Conservation (phyloP, 164 flowering plant genomes). For the Vitis riparia region DNA sequence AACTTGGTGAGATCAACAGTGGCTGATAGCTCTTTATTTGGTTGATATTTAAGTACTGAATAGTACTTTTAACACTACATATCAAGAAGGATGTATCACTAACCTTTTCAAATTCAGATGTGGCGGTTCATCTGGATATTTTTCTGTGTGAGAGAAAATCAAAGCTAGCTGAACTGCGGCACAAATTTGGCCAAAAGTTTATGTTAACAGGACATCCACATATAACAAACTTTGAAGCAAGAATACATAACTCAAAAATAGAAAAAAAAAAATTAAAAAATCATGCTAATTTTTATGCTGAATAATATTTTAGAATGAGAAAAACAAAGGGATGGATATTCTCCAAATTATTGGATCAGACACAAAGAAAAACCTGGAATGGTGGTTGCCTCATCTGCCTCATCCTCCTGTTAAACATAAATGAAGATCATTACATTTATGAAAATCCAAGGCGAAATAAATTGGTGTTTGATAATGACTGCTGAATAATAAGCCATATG, state of each 20-base stretch:
- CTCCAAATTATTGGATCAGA: neutral
- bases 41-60: too few relatives aligned
- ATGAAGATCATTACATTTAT: neutral
- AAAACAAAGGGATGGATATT: neutral
- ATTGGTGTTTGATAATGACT: too few relatives aligned
- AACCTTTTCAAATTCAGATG: conserved; percentile 76
- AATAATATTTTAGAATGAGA: too few relatives aligned
- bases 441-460: neutral
- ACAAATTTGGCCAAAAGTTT: conserved; percentile 15
- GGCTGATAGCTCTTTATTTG: too few relatives aligned
- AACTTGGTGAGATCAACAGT: too few relatives aligned
- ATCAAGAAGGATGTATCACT: conserved; percentile 3
- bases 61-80: too few relatives aligned
- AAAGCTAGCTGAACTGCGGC: conserved; percentile 81
- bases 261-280: neutral
- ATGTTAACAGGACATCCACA: neutral
- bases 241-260: neutral
- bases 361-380: conserved; percentile 52
- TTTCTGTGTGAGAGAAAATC: conserved; percentile 91
- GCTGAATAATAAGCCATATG: too few relatives aligned
- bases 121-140: conserved; percentile 97
- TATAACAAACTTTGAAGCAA: neutral
- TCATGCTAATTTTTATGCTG: too few relatives aligned
- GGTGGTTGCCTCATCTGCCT: conserved; percentile 50
- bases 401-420: conserved; percentile 70